Percentiles rank a stretch among this genome's conserved stretches.
phyloP scores from a whole-genome alignment of 2,329 filamentous ascomycete species.

The Pseudodiploospora longispora region DNA sequence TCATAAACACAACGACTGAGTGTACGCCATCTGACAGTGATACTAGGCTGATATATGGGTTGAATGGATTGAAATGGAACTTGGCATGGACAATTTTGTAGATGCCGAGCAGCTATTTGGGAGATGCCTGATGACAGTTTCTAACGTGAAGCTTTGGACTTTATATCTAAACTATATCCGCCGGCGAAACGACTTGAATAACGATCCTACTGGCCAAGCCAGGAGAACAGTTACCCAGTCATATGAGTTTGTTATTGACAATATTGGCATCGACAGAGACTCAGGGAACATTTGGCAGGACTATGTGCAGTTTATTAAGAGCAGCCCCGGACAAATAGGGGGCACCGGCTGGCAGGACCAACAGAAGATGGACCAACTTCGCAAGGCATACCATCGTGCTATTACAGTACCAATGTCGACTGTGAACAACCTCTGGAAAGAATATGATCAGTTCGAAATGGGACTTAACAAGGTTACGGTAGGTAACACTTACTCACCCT shows the following conservation, averaged over 20 bases:
- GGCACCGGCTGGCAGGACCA: constrained; percentile 91
- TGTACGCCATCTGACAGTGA: constrained; percentile 8
- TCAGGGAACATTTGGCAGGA: constrained; percentile 87
- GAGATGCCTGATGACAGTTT: constrained; percentile 67
- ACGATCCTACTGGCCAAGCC: constrained; percentile 68
- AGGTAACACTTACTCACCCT: constrained; percentile 23
- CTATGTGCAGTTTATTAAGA: constrained; percentile 89
- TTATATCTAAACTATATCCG: constrained; percentile 94
- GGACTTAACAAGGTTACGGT: constrained; percentile 86
- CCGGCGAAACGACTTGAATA: constrained; percentile 73
- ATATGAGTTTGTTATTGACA: constrained; percentile 86
- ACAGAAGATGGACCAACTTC: constrained; percentile 92
- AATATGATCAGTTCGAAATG: constrained; percentile 96
- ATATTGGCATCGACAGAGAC: constrained; percentile 86
- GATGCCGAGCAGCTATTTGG: constrained; percentile 79
- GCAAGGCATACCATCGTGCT: constrained; percentile 87
- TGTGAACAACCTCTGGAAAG: constrained; percentile 84
- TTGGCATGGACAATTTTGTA: constrained; percentile 73
- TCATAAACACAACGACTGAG: not conserved
- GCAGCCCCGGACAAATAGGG: constrained; percentile 75
- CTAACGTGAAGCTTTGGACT: constrained; percentile 83
- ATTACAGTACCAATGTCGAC: constrained; percentile 79
- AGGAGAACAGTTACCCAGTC: constrained; percentile 74
- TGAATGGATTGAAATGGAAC: constrained; percentile 80
- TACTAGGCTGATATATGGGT: constrained; percentile 84